Base-by-base conservation (phyloP, 768 basidiomycete species). In the Leucocoprinus leucothites region DNA sequence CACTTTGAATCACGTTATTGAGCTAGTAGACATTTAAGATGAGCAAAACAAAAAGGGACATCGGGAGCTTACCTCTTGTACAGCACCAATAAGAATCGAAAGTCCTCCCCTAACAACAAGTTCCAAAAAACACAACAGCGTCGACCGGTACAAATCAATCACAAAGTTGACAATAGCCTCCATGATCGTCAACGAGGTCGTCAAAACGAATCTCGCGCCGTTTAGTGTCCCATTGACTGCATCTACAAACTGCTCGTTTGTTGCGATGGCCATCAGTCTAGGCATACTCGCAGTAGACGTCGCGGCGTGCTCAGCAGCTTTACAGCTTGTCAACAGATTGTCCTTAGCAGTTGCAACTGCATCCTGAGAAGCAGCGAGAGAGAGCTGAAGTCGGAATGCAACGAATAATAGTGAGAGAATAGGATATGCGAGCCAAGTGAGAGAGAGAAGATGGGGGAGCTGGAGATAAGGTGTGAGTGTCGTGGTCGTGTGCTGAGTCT, bases 121-220 rank as follows among this genome's bases (percentile, higher is more conserved):
- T 69, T 98, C 94, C 60, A 97, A 73, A 61, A 97, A 94, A 69
- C 96, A 99, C 50, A 99, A 79, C 64, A 96, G 86, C 2, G 95
- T 90, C 2, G 94, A 95, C 38, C 94, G 87, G 66, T 97, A 98
- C 44, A 87, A 82, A 70, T 93, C 89, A 60, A 98, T 82, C 60
- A 97, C 81, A 69, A 98, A 98, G 63, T 91, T 93, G 71, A 94
- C 86, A 63, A 95, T 81, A 0, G 78, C 85, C 66, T 97, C 92
- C 82, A 96, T 87, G 35, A 85, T 75, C 0, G 90, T 96, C 53
- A 98, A 73, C 2, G 91, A 72, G 38, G 91, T 72, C 34, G 88
- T 73, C 50, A 97, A 78, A 5, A 87, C 80, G 9, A 76, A 83
- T 19, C 90, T 86, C 16, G 93, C 87, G 21, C 79, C 91, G 52